phyloP scores from a whole-genome alignment of 306 rosid species.

The Begonia loranthoides region DNA sequence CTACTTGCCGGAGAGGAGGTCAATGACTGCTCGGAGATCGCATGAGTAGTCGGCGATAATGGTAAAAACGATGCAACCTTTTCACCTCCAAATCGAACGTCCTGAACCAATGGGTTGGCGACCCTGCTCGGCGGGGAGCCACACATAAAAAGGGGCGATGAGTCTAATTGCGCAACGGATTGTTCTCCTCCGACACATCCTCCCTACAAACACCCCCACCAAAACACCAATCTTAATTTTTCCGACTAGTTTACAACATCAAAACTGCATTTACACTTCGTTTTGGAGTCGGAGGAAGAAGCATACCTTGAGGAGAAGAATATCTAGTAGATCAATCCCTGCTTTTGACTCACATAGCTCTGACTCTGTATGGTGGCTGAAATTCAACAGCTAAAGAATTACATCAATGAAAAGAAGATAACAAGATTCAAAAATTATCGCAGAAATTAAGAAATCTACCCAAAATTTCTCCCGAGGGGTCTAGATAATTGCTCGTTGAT shows the following conservation, averaged over 20 bases:
- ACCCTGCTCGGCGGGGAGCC: slow-evolving; percentile 99
- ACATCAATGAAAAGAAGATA: background rate
- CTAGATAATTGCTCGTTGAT: slow-evolving; percentile 35
- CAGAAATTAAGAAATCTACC: slow-evolving; percentile 18
- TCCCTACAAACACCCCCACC: slow-evolving; percentile 26
- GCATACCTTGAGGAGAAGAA: slow-evolving; percentile 56
- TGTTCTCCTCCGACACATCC: slow-evolving; percentile 54
- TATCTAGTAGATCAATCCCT: slow-evolving; percentile 48
- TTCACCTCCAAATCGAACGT: slow-evolving; percentile 77
- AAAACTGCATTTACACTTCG: background rate
- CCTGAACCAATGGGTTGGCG: slow-evolving; percentile 85
- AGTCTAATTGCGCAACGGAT: slow-evolving; percentile 31
- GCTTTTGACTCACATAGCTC: slow-evolving; percentile 49
- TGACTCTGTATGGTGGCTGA: slow-evolving; percentile 58
- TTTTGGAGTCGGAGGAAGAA: background rate
- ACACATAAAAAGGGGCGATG: slow-evolving; percentile 83
- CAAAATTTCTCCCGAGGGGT: slow-evolving; percentile 49
- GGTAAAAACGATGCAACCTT: slow-evolving; percentile 31
- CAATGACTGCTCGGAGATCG: slow-evolving; percentile 28
- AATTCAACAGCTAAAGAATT: slow-evolving; percentile 8
- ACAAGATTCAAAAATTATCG: background rate
- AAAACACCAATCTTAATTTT: background rate
- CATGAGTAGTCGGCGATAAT: slow-evolving; percentile 17
- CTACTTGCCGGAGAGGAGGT: slow-evolving; percentile 50
- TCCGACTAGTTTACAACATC: background rate